Evolutionary conservation across 805 yeast genomes (phyloP).

Genomic region (Wickerhamomyces pijperi): DNA sequence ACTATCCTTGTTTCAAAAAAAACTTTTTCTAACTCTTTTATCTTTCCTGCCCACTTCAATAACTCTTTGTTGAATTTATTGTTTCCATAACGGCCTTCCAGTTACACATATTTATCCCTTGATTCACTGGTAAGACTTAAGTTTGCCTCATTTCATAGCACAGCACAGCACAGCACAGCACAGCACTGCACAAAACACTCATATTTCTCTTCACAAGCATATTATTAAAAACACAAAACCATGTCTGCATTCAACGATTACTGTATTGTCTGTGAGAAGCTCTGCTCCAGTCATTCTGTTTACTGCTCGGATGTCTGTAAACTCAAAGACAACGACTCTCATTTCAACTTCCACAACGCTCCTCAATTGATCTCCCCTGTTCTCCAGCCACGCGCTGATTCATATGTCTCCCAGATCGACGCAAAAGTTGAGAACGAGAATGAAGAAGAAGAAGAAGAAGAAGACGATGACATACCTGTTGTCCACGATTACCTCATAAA

Average conservation of each 20-base stretch:
- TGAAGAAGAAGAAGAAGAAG: constrained; percentile 9
- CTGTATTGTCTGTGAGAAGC: constrained; percentile 48
- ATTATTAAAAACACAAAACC: background rate
- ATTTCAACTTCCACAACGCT: constrained; percentile 15
- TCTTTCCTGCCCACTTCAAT: background rate
- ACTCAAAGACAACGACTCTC: constrained; percentile 17
- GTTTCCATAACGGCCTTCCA: background rate
- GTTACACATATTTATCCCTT: background rate
- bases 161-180: too few species aligned
- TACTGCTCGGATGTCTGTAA: constrained; percentile 38
- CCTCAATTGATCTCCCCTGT: constrained; percentile 21
- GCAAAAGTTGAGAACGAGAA: constrained; percentile 4
- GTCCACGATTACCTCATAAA: constrained; percentile 17
- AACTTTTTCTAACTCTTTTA: too few species aligned
- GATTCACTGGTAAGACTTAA: background rate
- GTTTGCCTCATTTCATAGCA: too few species aligned
- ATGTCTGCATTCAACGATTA: constrained; percentile 37
- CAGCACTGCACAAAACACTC: background rate
- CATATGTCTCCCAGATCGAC: constrained; percentile 7
- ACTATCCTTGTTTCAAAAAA: too few species aligned
- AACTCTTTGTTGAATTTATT: background rate
- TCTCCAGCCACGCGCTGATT: constrained; percentile 18
- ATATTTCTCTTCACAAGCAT: background rate
- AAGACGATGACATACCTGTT: constrained; percentile 5
- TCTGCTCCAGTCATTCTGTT: constrained; percentile 29